Evolutionary conservation across 73 alveolate genomes (phyloP).

Genomic region (Vitrella brassicaformis): DNA sequence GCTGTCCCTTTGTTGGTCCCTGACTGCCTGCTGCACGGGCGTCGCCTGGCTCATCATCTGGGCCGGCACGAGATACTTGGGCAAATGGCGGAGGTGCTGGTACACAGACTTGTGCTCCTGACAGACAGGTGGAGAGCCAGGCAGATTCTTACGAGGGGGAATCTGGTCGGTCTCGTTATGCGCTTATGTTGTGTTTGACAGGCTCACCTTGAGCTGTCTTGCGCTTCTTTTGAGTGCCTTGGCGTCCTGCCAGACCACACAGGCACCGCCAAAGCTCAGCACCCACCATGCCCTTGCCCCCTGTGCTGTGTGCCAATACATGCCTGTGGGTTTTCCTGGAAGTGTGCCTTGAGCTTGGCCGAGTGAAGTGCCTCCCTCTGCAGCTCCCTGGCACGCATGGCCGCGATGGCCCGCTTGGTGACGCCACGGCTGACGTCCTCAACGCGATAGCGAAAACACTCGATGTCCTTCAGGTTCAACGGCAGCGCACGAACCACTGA

Average conservation of each 20-base stretch:
- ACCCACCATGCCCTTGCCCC: too few relatives aligned
- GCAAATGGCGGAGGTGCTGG: background rate
- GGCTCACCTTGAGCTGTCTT: background rate
- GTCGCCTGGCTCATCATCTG: background rate
- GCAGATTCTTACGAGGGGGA: too few relatives aligned
- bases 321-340: background rate
- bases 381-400: background rate
- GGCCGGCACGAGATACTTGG: background rate
- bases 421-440: background rate
- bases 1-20: background rate
- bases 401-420: background rate
- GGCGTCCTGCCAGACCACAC: too few relatives aligned
- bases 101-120: too few relatives aligned
- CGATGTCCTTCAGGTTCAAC: too few relatives aligned
- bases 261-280: too few relatives aligned
- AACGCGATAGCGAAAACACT: too few relatives aligned
- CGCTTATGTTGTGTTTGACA: too few relatives aligned
- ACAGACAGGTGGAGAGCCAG: too few relatives aligned
- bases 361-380: background rate
- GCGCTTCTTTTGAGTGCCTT: background rate
- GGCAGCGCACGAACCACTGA: too few relatives aligned
- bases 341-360: background rate
- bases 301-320: too few relatives aligned
- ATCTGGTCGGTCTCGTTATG: background rate
- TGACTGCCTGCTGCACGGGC: background rate